These are phyloP conservation scores for carrot (Daucus carota) DNA, from an alignment of 129 eudicot species.

Conservation along the genomic window DH1_v3.0 NC_030381.2:5054001-5054500, in stretches of 20 bases:
- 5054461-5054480: conserved; percentile 13
- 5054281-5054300: not conserved
- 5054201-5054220: conserved; percentile 6
- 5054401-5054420: too few relatives aligned
- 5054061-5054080: not conserved
- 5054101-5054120: too few relatives aligned
- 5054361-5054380: not conserved
- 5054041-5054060: conserved; percentile 10
- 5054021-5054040: conserved; percentile 14
- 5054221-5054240: conserved; percentile 13
- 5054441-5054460: conserved; percentile 12
- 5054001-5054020: conserved; percentile 8
- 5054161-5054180: conserved; percentile 13
- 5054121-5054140: conserved; percentile 3
- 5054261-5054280: not conserved
- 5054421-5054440: not conserved
- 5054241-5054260: conserved; percentile 15
- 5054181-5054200: conserved; percentile 8
- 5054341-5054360: conserved; percentile 7
- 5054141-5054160: not conserved
- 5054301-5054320: not conserved
- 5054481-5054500: not conserved
- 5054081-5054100: not conserved
- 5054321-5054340: not conserved
- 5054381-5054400: too few relatives aligned